Conservation (phyloP, 225 moss, liverwort and hornwort species). For the Sphagnum contortum region DNA sequence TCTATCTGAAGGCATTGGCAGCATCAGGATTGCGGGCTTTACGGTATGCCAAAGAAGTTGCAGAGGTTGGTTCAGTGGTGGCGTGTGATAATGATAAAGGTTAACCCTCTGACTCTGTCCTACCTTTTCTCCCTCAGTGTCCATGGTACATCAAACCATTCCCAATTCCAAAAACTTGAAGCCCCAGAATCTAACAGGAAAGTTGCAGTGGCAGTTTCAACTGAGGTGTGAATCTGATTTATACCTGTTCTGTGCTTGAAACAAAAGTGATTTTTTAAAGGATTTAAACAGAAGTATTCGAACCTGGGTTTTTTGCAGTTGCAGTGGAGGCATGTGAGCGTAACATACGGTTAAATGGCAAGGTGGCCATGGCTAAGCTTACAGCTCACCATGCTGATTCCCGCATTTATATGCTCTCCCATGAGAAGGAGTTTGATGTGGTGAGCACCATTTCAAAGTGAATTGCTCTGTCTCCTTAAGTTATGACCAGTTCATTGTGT, state of each 20-base stretch:
- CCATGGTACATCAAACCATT: too few species aligned
- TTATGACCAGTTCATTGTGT: too few species aligned
- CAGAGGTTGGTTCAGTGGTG: constrained; percentile 72
- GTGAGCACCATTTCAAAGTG: constrained; percentile 13
- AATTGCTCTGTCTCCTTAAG: too few species aligned
- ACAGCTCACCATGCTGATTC: constrained; percentile 78
- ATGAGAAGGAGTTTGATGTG: constrained; percentile 98
- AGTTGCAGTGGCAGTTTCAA: too few species aligned
- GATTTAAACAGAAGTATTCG: too few species aligned
- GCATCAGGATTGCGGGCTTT: constrained; percentile 94
- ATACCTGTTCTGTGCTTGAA: too few species aligned
- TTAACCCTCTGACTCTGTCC: constrained; percentile 1
- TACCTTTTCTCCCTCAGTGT: not conserved
- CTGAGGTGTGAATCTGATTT: too few species aligned
- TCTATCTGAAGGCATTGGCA: constrained; percentile 54
- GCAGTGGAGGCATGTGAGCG: constrained; percentile 96
- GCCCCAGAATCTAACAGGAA: too few species aligned
- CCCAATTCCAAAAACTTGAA: too few species aligned
- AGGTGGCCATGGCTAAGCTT: constrained; percentile 71
- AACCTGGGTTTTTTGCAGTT: constrained; percentile 28
- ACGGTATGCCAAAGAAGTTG: constrained; percentile 94
- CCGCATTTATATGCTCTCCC: constrained; percentile 83
- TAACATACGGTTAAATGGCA: constrained; percentile 83
- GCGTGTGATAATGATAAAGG: constrained; percentile 90
- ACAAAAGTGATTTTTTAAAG: too few species aligned